Base-by-base conservation (phyloP, 2,329 filamentous ascomycete species). In the Aspergillus sp. region DNA sequence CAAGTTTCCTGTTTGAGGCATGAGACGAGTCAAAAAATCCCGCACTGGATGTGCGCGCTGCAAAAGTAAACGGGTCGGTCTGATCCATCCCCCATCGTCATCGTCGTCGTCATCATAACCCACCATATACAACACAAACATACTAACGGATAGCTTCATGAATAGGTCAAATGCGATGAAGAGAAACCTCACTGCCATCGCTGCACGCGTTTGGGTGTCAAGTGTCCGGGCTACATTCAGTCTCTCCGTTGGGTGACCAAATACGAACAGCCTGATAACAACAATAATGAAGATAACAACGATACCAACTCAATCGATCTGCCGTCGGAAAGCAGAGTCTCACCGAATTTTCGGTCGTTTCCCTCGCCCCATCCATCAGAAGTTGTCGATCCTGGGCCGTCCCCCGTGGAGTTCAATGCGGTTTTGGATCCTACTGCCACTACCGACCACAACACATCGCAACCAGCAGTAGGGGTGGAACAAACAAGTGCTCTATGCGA, bases 11-110 rank as follows among this genome's bases (percentile, higher is more conserved):
- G 19, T 19, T 19, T 19, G 19, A 19, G 27, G 8, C 8, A 68
- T 68, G 65, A 60, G 65, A 40, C 57, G 65, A 45, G 66, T 68
- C 33, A 68, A 67, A 53, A 68, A 68, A 44, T 68, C 65, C 39
- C 62, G 66, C n/a, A 66, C 67, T 44, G 66, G 66, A 6, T 68
- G 66, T 52, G 61, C 62, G n/a, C 58, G 65, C 35, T 68, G 66
- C 53, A 68, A 68, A 52, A 67, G 62, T 54, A 67, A 68, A 59
- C 57, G 65, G 43, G 65, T 68, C 10, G 44, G 55, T 56, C 19
- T 36, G 13, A 34, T 19, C 19, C 19, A 19, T 19, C 39, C 34
- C 33, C 33, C n/a, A 31, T 35, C 36, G 42, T 26, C 19, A 19
- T 19, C 19, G 19, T 35, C 40, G 27, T 13, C 39, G 42, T 43